Evolutionary conservation across 163 green algal genomes (phyloP).

Genomic region (Scenedesmus sp.): DNA sequence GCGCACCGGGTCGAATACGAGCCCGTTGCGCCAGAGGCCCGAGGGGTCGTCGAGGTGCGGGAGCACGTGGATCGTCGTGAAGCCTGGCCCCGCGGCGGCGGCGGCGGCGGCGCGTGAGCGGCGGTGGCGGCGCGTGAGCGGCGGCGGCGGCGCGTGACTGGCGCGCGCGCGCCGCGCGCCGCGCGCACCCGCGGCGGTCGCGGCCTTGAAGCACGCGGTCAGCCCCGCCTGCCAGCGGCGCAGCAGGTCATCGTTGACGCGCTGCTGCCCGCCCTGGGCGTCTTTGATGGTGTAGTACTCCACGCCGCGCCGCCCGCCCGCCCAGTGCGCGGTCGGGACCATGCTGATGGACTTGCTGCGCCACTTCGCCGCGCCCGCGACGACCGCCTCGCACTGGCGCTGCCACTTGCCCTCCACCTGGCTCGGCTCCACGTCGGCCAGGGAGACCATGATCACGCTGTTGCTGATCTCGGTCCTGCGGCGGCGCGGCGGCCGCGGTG

Average conservation of each 20-base stretch:
- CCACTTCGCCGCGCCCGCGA: not conserved
- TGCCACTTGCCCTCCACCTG: not conserved
- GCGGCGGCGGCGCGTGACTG: no score
- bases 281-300: not conserved
- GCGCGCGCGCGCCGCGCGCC: no score
- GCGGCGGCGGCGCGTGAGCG: no score
- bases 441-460: not conserved
- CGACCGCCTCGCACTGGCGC: not conserved
- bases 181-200: no score
- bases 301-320: not conserved
- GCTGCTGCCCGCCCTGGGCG: not conserved
- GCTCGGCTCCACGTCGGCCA: not conserved
- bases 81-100: not conserved
- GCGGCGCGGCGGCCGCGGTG: no score
- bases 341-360: not conserved
- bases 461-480: not conserved
- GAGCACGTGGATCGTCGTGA: not conserved
- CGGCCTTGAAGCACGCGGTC: not conserved
- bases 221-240: not conserved
- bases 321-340: not conserved
- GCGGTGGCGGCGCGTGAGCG: no score
- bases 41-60: not conserved
- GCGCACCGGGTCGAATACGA: not conserved
- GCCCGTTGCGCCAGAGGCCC: slow-evolving; percentile 3
- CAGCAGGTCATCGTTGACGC: not conserved